Conservation (phyloP, 2,329 filamentous ascomycete genomes). For the Colletotrichum lentis region DNA sequence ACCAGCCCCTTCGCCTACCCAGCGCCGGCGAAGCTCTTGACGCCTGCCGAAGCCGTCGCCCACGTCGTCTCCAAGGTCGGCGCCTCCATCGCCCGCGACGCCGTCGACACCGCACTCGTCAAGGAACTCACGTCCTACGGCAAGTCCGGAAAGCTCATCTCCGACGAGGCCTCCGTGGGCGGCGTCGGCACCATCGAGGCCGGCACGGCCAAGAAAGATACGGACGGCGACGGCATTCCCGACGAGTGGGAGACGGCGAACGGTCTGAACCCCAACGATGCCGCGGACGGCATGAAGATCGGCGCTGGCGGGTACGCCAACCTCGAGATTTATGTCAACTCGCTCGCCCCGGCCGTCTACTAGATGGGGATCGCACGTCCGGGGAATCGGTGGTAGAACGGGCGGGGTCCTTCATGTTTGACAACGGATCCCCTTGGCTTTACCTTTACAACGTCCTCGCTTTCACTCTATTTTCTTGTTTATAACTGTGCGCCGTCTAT, state of each 20-base stretch:
- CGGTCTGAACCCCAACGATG: slow-evolving; percentile 51
- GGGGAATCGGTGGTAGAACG: background rate
- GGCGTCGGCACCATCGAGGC: slow-evolving; percentile 51
- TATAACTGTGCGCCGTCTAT: slow-evolving; percentile 8
- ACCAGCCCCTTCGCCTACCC: slow-evolving; percentile 53
- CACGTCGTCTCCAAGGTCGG: slow-evolving; percentile 53
- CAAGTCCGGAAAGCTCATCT: slow-evolving; percentile 54
- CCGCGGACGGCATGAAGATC: slow-evolving; percentile 53
- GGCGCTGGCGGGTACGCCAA: slow-evolving; percentile 55
- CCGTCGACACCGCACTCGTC: slow-evolving; percentile 54
- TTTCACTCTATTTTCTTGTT: slow-evolving; percentile 12
- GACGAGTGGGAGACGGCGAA: slow-evolving; percentile 57
- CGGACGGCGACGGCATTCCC: slow-evolving; percentile 60
- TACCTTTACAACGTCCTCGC: slow-evolving; percentile 21
- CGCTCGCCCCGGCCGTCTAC: slow-evolving; percentile 49
- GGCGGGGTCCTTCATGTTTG: background rate
- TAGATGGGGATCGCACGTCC: slow-evolving; percentile 52
- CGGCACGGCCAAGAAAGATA: slow-evolving; percentile 52
- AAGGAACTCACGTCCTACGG: slow-evolving; percentile 56
- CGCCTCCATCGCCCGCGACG: slow-evolving; percentile 55
- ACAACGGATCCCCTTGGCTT: background rate
- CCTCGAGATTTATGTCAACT: slow-evolving; percentile 61
- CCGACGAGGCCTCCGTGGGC: slow-evolving; percentile 55
- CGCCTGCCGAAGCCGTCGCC: slow-evolving; percentile 51
- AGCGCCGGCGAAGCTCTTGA: slow-evolving; percentile 50